These are phyloP conservation scores for Streptanthus diversifolius DNA, from an alignment of 345 rosid species.

Conservation along the genomic window DNA sequence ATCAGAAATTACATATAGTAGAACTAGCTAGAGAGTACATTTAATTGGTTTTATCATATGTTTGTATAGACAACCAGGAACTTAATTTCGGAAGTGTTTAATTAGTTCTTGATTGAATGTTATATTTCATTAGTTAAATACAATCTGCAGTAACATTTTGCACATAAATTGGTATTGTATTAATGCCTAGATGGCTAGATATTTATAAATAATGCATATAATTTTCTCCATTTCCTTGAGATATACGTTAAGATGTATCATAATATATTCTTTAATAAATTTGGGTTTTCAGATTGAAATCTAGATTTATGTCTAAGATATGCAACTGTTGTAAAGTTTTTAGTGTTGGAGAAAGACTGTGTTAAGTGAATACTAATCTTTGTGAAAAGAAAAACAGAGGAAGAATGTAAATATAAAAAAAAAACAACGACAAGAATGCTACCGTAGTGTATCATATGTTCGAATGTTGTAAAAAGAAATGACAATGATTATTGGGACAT, in stretches of 20 bases:
- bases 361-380: not conserved
- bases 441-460: not conserved
- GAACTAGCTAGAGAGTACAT: not conserved
- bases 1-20: not conserved
- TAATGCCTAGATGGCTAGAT: not conserved
- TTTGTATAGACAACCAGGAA: not conserved
- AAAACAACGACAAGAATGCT: not conserved
- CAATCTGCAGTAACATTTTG: not conserved
- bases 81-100: not conserved
- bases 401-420: not conserved
- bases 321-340: not conserved
- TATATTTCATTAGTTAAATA: not conserved
- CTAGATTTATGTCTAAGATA: not conserved
- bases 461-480: not conserved
- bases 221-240: no score
- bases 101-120: not conserved
- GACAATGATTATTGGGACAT: not conserved
- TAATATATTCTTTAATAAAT: not conserved
- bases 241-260: not conserved
- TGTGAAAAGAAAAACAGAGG: not conserved
- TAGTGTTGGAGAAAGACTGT: not conserved
- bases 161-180: not conserved
- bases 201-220: not conserved
- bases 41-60: not conserved
- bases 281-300: not conserved